These are phyloP conservation scores for Colletotrichum spaethianum DNA, from an alignment of 2,329 filamentous ascomycete species.

Conservation along the genomic window DNA sequence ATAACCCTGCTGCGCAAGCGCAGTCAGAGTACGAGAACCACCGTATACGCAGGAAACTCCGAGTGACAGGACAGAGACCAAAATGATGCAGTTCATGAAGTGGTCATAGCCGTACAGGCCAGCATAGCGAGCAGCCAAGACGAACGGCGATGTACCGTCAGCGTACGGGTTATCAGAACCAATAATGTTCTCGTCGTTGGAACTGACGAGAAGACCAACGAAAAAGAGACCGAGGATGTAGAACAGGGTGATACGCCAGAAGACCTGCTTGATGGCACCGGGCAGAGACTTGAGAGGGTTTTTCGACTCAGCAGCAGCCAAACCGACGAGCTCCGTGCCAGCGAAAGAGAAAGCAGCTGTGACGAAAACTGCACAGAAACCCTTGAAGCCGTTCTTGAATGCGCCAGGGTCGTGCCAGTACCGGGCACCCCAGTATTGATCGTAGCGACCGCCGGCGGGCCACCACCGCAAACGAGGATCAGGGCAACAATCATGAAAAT, in stretches of 20 bases:
- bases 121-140: slow-evolving; percentile 69
- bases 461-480: slow-evolving; percentile 72
- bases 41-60: slow-evolving; percentile 73
- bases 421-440: slow-evolving; percentile 64
- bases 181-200: slow-evolving; percentile 59
- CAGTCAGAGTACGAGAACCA: slow-evolving; percentile 71
- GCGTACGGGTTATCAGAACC: slow-evolving; percentile 32
- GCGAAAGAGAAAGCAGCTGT: slow-evolving; percentile 82
- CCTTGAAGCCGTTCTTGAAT: slow-evolving; percentile 82
- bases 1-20: slow-evolving; percentile 71
- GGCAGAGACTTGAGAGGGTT: slow-evolving; percentile 83
- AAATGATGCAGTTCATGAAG: slow-evolving; percentile 73
- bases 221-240: slow-evolving; percentile 68
- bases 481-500: slow-evolving; percentile 76
- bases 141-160: slow-evolving; percentile 65
- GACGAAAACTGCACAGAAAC: slow-evolving; percentile 80
- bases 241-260: slow-evolving; percentile 71
- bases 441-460: slow-evolving; percentile 61
- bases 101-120: slow-evolving; percentile 64
- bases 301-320: slow-evolving; percentile 79
- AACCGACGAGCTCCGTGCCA: slow-evolving; percentile 81
- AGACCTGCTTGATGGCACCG: slow-evolving; percentile 85
- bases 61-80: slow-evolving; percentile 71
- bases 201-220: slow-evolving; percentile 64
- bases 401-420: slow-evolving; percentile 66